Base-by-base conservation (phyloP, 805 yeast species). In the Yarrowia divulgata region DNA sequence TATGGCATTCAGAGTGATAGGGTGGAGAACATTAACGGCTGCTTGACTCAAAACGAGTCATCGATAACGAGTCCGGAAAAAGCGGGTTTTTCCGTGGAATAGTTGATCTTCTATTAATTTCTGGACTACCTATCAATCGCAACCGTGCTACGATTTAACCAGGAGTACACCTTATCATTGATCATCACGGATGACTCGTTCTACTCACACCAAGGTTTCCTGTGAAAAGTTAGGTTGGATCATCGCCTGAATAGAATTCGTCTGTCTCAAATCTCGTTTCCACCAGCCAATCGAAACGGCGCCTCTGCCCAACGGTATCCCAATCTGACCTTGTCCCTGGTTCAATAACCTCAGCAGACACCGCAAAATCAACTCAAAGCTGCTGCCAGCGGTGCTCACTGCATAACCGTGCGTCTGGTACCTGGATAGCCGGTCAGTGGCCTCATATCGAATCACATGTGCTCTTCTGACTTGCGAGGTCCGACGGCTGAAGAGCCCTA, bases 351-450 rank as follows among this genome's bases (percentile, higher is more conserved):
- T 52, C 57, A n/a, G 16, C 29, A 52, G 57, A n/a, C 23, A 35
- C 42, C 29, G 40, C 55, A 35, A 52, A 52, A 35, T 23, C 42
- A 35, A 52, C 58, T 18, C 58, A 52, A 35, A 50, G 14, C 29
- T 16, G 10, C 12, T 40, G 2, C 16, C 3, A 13, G 18, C 18
- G 18, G 37, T 29, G 55, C 13, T 3, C 9, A 9, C 32, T 18
- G 58, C 58, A 54, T 54, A 54, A 54, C 58, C 58, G 58, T 54
- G 58, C 58, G 58, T 54, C n/a, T 54, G 42, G 58, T 54, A 54
- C 58, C 58, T 52, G 58, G 9, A 52, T 18, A 1, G 54, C 9
- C 54, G 13, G 37, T 49, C 32, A 10, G 40, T 50, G 55, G 55
- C 40, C n/a, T 34, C 40, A 50, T 40, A 34, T 34, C 40, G 55